Evolutionary conservation across 805 yeast genomes (phyloP), one percentile per base, ranked within the genome.

Genomic region (Jamesozyma rosinii): DNA sequence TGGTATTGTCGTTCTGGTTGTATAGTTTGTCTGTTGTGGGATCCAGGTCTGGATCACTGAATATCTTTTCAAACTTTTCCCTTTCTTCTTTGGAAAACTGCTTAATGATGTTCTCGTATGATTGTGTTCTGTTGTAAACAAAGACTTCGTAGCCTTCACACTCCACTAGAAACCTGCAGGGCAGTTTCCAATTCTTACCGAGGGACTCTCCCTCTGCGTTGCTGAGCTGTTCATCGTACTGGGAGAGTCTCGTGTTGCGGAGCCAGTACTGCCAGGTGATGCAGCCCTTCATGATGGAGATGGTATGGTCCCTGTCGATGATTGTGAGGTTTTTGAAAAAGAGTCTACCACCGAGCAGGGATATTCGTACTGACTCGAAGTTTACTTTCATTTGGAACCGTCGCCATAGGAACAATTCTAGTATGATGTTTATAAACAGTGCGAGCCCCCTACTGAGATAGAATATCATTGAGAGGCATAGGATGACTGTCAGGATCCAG

Each of bases 221-320:
- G 44, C 32, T 44, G 41, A 35, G 21, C 37, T 22, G 41, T 26
- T 44, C 51, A 20, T 46, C 46, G 37, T 34, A 55, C 27, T 42
- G 53, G 32, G 56, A 57, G 49, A 46, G 47, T 50, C 74, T 64
- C 15, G 71, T 59, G 4, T 63, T 58, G 3, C 68, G 64, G 41
- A 86, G 66, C 97, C 97, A 92, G 60, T 87, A 90, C 47, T 94
- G 64, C 97, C 97, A 92, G 0, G 95, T 84, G 22, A 90, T 57
- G 52, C 77, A 76, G 1, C 90, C 83, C 47, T 81, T 79, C 22
- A 84, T 71, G 1, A 84, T 70, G 9, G 86, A 75, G 1, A 86
- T 56, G 2, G 95, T 78, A 47, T 78, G 77, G 63, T 89, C 82
- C 39, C 77, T 70, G n/a, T 87, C 83, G 5, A 84, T 75, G 11